Evolutionary conservation across 1,139 yeast genomes (phyloP).

Genomic region (Diutina catenulata): DNA sequence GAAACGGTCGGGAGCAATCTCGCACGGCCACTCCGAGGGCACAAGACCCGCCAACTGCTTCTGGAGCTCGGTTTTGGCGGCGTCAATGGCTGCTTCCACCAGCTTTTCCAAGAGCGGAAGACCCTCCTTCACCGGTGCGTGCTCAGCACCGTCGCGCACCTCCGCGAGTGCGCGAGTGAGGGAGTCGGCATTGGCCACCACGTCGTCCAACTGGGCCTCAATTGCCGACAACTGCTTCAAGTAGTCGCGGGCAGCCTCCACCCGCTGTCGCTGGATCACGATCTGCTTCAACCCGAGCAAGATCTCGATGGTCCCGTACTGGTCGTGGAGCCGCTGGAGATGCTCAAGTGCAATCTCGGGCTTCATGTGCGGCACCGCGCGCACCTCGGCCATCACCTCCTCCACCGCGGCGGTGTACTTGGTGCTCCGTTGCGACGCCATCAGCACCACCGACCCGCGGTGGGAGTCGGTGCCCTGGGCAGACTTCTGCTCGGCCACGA

Average conservation of each 20-base stretch:
- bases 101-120: neutral
- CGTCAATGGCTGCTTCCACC: neutral
- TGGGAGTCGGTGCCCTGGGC: neutral
- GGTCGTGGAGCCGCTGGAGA: neutral
- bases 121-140: neutral
- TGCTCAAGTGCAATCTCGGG: too few species aligned
- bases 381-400: neutral
- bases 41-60: neutral
- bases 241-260: neutral
- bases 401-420: slow-evolving; percentile 3
- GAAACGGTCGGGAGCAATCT: neutral
- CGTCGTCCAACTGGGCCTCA: neutral
- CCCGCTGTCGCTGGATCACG: neutral
- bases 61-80: neutral
- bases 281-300: neutral
- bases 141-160: neutral
- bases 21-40: neutral
- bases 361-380: neutral
- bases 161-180: neutral
- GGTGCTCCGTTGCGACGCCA: neutral
- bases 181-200: neutral
- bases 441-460: slow-evolving; percentile 4
- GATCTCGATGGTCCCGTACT: neutral
- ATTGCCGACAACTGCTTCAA: neutral
- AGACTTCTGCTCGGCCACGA: neutral